Conservation (phyloP, 2,329 filamentous ascomycete species). For the Rutstroemia sp. region DNA sequence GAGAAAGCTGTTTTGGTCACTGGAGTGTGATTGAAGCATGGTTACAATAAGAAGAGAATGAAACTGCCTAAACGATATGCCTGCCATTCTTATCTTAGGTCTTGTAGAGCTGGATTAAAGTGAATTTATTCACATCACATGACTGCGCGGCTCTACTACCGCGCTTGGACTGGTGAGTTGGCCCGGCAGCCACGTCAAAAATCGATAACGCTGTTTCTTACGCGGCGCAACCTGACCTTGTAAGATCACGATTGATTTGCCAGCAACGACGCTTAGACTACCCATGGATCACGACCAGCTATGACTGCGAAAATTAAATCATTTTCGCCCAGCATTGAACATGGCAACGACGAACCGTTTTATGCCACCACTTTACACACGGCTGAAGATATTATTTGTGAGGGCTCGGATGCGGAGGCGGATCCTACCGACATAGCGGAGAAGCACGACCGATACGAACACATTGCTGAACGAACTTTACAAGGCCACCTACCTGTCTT, state of each 20-base stretch:
- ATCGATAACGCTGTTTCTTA: neutral
- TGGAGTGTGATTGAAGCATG: too few species aligned
- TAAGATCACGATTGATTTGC: neutral
- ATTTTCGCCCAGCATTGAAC: neutral
- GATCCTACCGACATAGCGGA: conserved; percentile 40
- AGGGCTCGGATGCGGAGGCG: conserved; percentile 51
- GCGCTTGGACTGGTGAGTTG: neutral
- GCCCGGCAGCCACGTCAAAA: conserved; percentile 7
- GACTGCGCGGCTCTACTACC: too few species aligned
- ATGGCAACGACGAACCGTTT: conserved; percentile 32
- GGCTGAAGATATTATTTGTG: conserved; percentile 43
- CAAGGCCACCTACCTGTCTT: conserved; percentile 48
- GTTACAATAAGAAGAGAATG: too few species aligned
- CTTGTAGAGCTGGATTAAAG: too few species aligned
- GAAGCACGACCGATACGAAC: conserved; percentile 50
- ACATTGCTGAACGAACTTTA: conserved; percentile 50
- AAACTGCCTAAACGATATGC: too few species aligned
- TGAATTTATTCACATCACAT: too few species aligned
- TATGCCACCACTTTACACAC: conserved; percentile 39
- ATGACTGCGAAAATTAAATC: conserved; percentile 2
- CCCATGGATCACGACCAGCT: conserved; percentile 9
- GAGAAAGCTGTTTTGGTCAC: too few species aligned
- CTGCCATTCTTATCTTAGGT: too few species aligned
- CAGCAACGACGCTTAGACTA: neutral
- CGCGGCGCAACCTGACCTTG: neutral